A percentile compares a stretch with the other conserved stretches of the same genome.
Evolutionary conservation across 2,329 filamentous ascomycete genomes (phyloP).

Genomic region (Davidsoniella australis): DNA sequence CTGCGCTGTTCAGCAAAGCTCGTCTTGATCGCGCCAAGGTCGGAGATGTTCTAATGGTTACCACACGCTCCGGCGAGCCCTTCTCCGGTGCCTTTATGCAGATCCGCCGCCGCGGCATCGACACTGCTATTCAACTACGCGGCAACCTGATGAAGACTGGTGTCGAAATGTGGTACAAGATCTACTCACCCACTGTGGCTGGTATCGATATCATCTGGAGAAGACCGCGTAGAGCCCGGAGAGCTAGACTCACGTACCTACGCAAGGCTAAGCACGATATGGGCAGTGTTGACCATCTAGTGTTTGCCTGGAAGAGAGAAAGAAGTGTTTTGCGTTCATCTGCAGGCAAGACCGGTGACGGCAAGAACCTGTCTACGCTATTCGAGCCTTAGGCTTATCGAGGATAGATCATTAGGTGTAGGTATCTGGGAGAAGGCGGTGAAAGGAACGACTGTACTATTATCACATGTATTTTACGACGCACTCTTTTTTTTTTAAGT

Average conservation of each 20-base stretch:
- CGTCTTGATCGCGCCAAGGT: conserved; percentile 67
- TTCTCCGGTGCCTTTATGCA: conserved; percentile 80
- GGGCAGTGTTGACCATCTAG: conserved; percentile 68
- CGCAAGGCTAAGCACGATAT: conserved; percentile 74
- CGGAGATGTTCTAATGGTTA: conserved; percentile 84
- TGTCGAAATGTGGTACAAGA: conserved; percentile 95
- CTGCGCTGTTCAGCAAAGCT: conserved; percentile 58
- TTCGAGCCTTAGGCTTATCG: conserved; percentile 11
- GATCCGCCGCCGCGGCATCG: conserved; percentile 73
- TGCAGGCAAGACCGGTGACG: conserved; percentile 9
- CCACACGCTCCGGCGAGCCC: conserved; percentile 63
- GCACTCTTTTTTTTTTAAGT: conserved; percentile 3
- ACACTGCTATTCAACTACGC: conserved; percentile 73
- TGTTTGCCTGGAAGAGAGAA: conserved; percentile 35
- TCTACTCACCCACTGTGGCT: conserved; percentile 77
- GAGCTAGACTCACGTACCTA: conserved; percentile 84
- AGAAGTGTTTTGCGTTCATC: conserved; percentile 22
- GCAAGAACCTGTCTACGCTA: conserved; percentile 13
- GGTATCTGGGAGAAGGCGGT: background rate
- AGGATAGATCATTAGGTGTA: background rate
- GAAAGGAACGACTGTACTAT: conserved; percentile 11
- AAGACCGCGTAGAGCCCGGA: conserved; percentile 63
- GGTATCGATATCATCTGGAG: conserved; percentile 90
- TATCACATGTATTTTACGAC: conserved; percentile 10
- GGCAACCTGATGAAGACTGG: conserved; percentile 74